These are phyloP conservation scores for Aspergillus fructus DNA, from an alignment of 2,329 filamentous ascomycete genomes.

Conservation along the genomic window DNA sequence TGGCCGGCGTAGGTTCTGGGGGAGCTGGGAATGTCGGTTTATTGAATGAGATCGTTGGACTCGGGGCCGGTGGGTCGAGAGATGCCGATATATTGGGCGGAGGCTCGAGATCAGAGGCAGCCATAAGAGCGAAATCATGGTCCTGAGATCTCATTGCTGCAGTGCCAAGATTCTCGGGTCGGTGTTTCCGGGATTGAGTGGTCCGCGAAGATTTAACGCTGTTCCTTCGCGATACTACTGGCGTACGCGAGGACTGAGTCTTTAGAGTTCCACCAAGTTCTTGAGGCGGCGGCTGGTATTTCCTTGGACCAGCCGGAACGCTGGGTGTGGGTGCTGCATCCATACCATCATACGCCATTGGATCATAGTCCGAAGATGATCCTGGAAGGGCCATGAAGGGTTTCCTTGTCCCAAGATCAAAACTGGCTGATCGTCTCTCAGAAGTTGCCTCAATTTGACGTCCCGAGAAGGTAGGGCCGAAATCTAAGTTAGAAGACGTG, in stretches of 20 bases:
- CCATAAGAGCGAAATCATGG: conserved; percentile 27
- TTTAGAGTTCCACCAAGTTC: conserved; percentile 27
- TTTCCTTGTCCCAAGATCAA: conserved; percentile 42
- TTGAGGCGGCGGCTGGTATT: conserved; percentile 46
- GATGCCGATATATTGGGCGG: conserved; percentile 46
- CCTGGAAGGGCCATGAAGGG: conserved; percentile 40
- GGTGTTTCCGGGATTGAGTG: conserved; percentile 35
- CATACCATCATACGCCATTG: conserved; percentile 51
- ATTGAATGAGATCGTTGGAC: conserved; percentile 53
- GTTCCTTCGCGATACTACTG: conserved; percentile 39
- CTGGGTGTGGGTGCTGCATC: conserved; percentile 85
- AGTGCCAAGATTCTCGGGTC: conserved; percentile 42
- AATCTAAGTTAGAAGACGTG: conserved; percentile 74
- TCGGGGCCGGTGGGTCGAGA: conserved; percentile 52
- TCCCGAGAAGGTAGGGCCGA: conserved; percentile 50
- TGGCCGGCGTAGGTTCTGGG: conserved; percentile 49
- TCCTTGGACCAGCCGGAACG: conserved; percentile 75
- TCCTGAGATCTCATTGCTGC: conserved; percentile 32
- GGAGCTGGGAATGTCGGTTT: conserved; percentile 43
- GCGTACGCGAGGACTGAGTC: conserved; percentile 29
- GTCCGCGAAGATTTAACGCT: conserved; percentile 45
- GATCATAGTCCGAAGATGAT: conserved; percentile 33
- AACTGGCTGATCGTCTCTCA: conserved; percentile 45
- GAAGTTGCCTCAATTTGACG: conserved; percentile 30
- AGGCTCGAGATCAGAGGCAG: conserved; percentile 29